These are phyloP conservation scores for Melampsora larici-populina DNA, from an alignment of 1,284 basidiomycete genomes.

Conservation along the genomic window DNA sequence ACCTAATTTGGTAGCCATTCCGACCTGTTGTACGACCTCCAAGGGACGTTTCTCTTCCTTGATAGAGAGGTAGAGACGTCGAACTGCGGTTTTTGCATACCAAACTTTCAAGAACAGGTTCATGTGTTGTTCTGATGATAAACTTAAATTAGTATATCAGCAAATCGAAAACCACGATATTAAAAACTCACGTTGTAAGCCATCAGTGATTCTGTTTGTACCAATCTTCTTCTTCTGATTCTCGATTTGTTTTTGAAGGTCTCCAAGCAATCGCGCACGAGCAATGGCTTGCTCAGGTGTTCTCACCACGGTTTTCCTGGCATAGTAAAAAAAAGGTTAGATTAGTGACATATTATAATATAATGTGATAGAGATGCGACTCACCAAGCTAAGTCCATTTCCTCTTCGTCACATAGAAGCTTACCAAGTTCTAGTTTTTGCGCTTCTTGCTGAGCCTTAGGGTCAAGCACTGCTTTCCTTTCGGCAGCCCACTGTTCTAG, in stretches of 20 bases:
- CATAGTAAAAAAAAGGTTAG: background rate
- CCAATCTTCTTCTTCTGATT: background rate
- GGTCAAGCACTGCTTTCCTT: background rate
- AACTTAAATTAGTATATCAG: background rate
- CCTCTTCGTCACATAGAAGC: background rate
- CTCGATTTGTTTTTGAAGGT: background rate
- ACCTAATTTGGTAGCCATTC: too few species aligned
- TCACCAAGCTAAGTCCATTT: background rate
- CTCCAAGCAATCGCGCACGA: background rate
- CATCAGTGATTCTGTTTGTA: background rate
- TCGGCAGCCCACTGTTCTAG: background rate
- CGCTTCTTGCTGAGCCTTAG: background rate
- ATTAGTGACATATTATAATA: background rate
- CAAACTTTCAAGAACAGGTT: background rate
- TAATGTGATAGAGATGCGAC: background rate
- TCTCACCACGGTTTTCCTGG: background rate
- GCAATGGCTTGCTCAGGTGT: background rate
- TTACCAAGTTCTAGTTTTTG: constrained; percentile 1
- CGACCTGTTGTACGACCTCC: background rate
- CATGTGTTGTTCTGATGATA: background rate
- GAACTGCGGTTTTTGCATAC: background rate
- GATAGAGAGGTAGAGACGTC: background rate
- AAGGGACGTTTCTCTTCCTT: constrained; percentile 11
- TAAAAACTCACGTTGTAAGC: background rate
- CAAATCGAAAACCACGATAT: background rate